Evolutionary conservation across 23 red algal species (phyloP), one percentile per base, ranked within the genome.

Genomic region (Gracilaria gracilis): DNA sequence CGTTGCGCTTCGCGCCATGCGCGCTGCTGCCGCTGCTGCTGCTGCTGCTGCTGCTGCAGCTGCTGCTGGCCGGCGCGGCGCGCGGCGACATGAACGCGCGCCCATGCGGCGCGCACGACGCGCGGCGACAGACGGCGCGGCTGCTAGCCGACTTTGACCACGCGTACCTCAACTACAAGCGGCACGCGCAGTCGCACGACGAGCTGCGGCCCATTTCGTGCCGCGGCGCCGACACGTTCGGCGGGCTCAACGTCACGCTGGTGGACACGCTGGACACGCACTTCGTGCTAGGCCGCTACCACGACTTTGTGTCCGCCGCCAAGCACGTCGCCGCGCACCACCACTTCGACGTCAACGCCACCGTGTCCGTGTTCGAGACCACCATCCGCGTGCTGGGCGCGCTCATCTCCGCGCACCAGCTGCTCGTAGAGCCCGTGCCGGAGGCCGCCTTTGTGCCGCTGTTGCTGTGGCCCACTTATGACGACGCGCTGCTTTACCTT

Each of bases 261-360:
- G 85, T 96, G 31, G 95, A 96, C 75, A 74, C 85, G n/a, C 76
- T 96, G 23, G 83, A 88, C 81, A 96, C 95, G 9, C 53, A 89
- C 27, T 53, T 76, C 54, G 59, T 96, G 31, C 27, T 93, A 1
- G 47, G 61, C 67, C 46, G 86, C 24, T 88, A 73, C 42, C 39
- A 20, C n/a, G 69, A 38, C 19, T 91, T 85, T 20, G 72, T 79
- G 4, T 40, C 25, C 1, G 85, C 82, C 17, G 65, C 59, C 13
- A 76, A 77, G 59, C 65, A 86, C 36, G 66, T 93, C 0, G 34
- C 71, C 0, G 72, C 58, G 12, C 21, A 49, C 6, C 88, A 75
- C 5, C 32, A 44, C 37, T 91, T 91, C 48, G 48, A 80, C 31
- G 28, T 81, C 47, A 47, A 67, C 24, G 44, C 50, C 35, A 81